These are phyloP conservation scores for Tripterygium wilfordii DNA, from an alignment of 177 flowering plant species.

Conservation along the genomic window DNA sequence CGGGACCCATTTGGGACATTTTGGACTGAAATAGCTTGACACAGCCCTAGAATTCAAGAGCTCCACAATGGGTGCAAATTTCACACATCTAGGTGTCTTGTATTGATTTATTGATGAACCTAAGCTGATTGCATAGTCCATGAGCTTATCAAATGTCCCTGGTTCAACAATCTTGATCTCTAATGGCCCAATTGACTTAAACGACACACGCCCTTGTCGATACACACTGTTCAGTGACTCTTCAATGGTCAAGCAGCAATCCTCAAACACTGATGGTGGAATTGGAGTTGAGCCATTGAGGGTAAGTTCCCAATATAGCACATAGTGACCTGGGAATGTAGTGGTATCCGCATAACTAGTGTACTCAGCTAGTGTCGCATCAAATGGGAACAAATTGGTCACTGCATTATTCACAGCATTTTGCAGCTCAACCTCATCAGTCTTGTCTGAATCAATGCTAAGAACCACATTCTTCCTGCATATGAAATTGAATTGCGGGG, in stretches of 20 bases:
- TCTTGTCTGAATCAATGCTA: constrained; percentile 88
- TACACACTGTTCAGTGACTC: constrained; percentile 81
- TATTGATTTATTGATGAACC: constrained; percentile 90
- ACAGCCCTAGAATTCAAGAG: constrained; percentile 61
- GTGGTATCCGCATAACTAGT: constrained; percentile 76
- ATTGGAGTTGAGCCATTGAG: constrained; percentile 44
- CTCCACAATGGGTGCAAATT: constrained; percentile 66
- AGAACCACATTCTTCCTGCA: constrained; percentile 80
- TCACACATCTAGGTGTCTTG: constrained; percentile 83
- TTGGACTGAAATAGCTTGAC: constrained; percentile 55
- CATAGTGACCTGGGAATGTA: constrained; percentile 81
- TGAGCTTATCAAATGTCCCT: constrained; percentile 88
- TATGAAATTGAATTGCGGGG: constrained; percentile 84
- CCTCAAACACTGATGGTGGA: constrained; percentile 67
- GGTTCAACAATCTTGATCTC: constrained; percentile 75
- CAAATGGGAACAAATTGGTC: constrained; percentile 57
- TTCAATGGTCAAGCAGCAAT: constrained; percentile 77
- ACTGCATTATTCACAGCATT: constrained; percentile 67
- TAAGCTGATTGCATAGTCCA: constrained; percentile 75
- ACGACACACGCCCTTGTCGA: constrained; percentile 64
- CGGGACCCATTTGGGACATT: constrained; percentile 74
- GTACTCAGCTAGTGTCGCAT: constrained; percentile 63
- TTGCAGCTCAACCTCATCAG: constrained; percentile 88
- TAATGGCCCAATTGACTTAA: constrained; percentile 76
- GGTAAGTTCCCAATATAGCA: constrained; percentile 78